Base-by-base conservation (phyloP, 2,329 filamentous ascomycete species). In the Colletotrichum sp. region DNA sequence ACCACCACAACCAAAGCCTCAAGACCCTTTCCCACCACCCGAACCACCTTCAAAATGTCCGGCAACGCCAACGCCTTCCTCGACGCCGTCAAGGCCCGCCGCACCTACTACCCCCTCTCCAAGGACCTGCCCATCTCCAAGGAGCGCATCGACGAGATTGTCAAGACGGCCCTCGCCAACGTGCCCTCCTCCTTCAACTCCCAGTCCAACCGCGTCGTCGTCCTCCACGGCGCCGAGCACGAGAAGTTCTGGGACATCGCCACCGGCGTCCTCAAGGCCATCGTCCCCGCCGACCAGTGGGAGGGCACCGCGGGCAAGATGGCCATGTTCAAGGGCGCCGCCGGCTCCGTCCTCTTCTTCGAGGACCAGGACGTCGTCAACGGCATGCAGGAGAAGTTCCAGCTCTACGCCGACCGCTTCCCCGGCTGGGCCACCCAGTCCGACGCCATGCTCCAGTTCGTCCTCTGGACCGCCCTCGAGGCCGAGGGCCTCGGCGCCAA, bases 321-420 rank as follows among this genome's bases (percentile, higher is more conserved):
- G 77, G 83, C 81, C 79, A 81, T 86, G 80, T 96, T 98, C 89
- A 91, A 90, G 86, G 92, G 83, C 72, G 95, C 86, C 25, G 95
- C 96, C 80, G 96, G 95, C 80, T 95, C 95, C 69, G 93, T 96
- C 81, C 92, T 98, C 81, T 98, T 98, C 92, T 98, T 95, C 88
- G 93, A 95, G 86, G 95, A 98, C 88, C 90, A 92, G 78, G 87
- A 90, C 70, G 89, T 91, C 80, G 90, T 96, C 84, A 86, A 93
- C 80, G 86, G 83, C 72, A 89, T 95, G 81, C 91, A 95, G 87
- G 88, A 90, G 79, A 91, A 93, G 79, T 95, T 93, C 86, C 86
- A 95, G 71, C 76, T 90, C 72, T 98, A 95, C 89, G 93, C 94
- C 78, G 94, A 96, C 84, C 92, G 93, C 80, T 98, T 98, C 90